Base-by-base conservation (phyloP, 129 eudicot species). In the Flaveria sonorensis region DNA sequence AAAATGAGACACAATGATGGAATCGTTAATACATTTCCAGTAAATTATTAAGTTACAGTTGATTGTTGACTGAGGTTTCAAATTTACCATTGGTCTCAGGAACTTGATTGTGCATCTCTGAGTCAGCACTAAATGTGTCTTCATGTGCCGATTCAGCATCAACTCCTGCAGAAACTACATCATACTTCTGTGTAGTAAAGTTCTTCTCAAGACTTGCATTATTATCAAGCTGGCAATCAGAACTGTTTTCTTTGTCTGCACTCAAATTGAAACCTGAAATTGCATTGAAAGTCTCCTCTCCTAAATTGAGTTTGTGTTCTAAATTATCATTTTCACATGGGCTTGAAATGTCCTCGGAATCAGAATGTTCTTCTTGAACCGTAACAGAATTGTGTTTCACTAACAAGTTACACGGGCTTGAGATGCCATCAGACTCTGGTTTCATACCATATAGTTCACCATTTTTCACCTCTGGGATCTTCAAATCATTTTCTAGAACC, bases 51-150 rank as follows among this genome's bases (percentile, higher is more conserved):
- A 4, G 4, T 56, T 56, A 6, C 1, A 18, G 3, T n/a, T 19
- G 26, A 20, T 55, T 18, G 23, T 55, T 18, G 12, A 18, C 19
- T 18, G 32, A 21, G 21, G 6, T 56, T 57, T 60, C 2, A 47
- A 47, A n/a, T 18, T 70, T 81, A 81, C 85, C 85, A 62, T 70
- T 70, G 46, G n/a, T 18, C 43, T 21, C 65, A 23, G 16, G 39
- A 11, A 59, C 16, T 59, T 59, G 36, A 59, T 59, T 59, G 24
- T 21, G 24, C 2, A n/a, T 18, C 19, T 75, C 32, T 75, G 46
- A 11, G 42, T 51, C 55, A 6, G 13, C 46, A 62, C 40, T 40
- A 50, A 40, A 1, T 6, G 13, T 50, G 55, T 72, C 70, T 59
- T 73, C 26, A 7, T 24, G 57, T 24, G 7, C 56, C 52, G 26